Conservation (phyloP, 148 eudicot species). For the Persicaria tinctoria region DNA sequence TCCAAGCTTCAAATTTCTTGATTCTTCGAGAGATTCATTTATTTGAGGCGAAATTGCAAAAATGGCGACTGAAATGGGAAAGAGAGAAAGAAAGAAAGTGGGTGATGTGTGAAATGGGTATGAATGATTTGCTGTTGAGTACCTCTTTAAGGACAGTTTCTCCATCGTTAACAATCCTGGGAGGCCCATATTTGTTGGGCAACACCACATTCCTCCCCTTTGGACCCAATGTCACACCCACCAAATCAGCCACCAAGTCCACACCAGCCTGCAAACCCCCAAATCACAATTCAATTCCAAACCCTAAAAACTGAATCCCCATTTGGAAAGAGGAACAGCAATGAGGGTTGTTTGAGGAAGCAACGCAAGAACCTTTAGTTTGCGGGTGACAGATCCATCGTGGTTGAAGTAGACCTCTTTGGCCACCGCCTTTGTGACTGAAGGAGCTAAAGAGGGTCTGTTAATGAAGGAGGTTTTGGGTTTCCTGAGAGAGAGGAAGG, state of each 20-base stretch:
- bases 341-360: not conserved
- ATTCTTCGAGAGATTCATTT: no score
- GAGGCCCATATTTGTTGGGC: slow-evolving; percentile 91
- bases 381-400: slow-evolving; percentile 71
- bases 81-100: no score
- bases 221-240: slow-evolving; percentile 93
- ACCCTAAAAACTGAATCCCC: not conserved
- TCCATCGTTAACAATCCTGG: slow-evolving; percentile 95
- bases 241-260: slow-evolving; percentile 69
- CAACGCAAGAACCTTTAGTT: slow-evolving; percentile 54
- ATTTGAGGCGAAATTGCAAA: no score
- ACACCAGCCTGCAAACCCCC: slow-evolving; percentile 63
- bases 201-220: slow-evolving; percentile 94
- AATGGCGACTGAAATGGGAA: no score
- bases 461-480: slow-evolving; percentile 15
- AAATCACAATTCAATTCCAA: not conserved
- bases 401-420: slow-evolving; percentile 79
- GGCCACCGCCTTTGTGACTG: slow-evolving; percentile 46
- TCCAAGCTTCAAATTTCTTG: not conserved
- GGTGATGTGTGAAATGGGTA: not conserved
- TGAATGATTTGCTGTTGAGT: not conserved
- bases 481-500: slow-evolving; percentile 24
- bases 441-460: slow-evolving; percentile 7
- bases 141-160: slow-evolving; percentile 95
- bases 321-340: not conserved